Base-by-base conservation (phyloP, 2,329 filamentous ascomycete species). In the Cladosporium sphaerospermum region DNA sequence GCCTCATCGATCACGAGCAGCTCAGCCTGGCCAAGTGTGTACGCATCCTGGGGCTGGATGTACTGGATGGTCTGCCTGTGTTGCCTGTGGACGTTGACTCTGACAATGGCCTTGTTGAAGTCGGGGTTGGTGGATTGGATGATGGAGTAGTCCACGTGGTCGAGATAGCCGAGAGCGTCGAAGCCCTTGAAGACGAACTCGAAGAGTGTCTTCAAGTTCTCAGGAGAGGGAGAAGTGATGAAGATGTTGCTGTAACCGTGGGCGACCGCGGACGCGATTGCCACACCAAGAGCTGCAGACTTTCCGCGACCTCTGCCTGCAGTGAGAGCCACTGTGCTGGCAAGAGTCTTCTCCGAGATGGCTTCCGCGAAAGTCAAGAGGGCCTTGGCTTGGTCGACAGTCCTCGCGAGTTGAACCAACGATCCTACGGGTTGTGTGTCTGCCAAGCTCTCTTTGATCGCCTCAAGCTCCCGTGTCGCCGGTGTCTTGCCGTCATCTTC, bases 201-300 rank as follows among this genome's bases (percentile, higher is more conserved):
- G 67, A 99, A 99, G 7, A 99, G 78, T 0, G 93, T 99, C 75
- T 97, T 99, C 78, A 99, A 78, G 73, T 99, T 99, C 73, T 99
- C 95, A 0, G 93, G 93, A 56, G 89, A 96, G 0, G 92, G 92
- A 1, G 92, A 97, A 1, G 93, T 99, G 67, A 99, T 96, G 73
- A 99, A 99, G 64, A 99, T 96, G 70, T 99, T 99, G 76, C 90
- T 96, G 73, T 99, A 99, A 23, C 93, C 93, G 67, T 97, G 88
- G 1, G 93, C 92, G 42, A 99, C 82, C 1, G 95, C 95, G 2
- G 93, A 90, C 3, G 93, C 93, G 41, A 99, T 87, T 3, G 93
- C 90, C 48, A 99, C 85, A 72, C 93, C 93, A 64, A 99, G 80
- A 23, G 93, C 93, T 14, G 93, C 95, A 16, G 93, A 99, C 73